Evolutionary conservation across 75 land plant genomes (phyloP).

Genomic region (Cupressus sempervirens): DNA sequence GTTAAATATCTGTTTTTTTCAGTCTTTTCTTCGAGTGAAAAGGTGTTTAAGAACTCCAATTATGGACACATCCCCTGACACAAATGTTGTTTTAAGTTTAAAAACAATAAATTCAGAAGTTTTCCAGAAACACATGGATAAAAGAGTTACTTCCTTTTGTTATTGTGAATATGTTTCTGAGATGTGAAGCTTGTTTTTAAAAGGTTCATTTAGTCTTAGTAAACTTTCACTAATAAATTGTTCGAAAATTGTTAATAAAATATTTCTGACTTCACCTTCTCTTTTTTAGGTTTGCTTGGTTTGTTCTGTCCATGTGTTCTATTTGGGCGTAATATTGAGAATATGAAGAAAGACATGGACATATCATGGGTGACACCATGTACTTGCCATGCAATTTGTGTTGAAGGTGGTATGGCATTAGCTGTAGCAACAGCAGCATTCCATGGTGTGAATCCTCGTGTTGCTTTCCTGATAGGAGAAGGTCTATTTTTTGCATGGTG

Average conservation of each 20-base stretch:
- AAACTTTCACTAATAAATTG: not conserved
- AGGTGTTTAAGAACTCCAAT: not conserved
- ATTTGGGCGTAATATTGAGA: constrained; percentile 84
- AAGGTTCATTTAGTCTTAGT: not conserved
- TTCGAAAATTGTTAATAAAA: not conserved
- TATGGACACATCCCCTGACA: not conserved
- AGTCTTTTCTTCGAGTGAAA: not conserved
- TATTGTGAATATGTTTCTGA: not conserved
- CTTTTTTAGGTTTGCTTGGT: constrained; percentile 65
- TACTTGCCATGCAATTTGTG: constrained; percentile 56
- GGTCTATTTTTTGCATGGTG: constrained; percentile 48
- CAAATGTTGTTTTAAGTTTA: not conserved
- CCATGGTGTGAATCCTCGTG: constrained; percentile 35
- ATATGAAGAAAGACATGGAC: constrained; percentile 70
- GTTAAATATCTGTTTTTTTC: not conserved
- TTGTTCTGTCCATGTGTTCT: constrained; percentile 86
- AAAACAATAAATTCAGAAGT: not conserved
- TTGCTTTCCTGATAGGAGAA: constrained; percentile 47
- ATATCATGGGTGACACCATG: constrained; percentile 74
- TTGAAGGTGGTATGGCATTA: constrained; percentile 51
- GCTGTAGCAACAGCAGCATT: constrained; percentile 36
- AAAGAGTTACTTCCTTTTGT: not conserved
- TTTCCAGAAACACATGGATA: not conserved
- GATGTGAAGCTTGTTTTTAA: not conserved
- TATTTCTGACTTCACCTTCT: not conserved